Percentiles rank a stretch among this genome's conserved stretches.
Conservation (phyloP, 139 green algal species). For the Trebouxia sp. region DNA sequence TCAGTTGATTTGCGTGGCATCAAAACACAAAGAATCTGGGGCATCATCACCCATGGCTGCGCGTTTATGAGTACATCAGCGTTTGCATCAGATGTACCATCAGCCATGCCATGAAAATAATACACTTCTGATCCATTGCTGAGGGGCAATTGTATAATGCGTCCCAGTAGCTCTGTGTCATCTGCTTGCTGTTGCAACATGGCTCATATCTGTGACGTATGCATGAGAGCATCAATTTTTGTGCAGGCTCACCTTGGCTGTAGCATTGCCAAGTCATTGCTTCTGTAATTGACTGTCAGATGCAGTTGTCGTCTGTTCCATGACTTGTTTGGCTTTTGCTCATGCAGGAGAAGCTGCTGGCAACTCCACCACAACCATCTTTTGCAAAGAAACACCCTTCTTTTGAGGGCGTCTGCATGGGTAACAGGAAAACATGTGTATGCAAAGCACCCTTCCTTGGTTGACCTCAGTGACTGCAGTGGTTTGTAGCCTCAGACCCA, state of each 20-base stretch:
- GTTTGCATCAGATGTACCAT: no score
- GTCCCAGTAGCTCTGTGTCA: neutral
- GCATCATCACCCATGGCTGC: no score
- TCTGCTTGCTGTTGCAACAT: neutral
- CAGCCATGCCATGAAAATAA: no score
- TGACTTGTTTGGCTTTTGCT: neutral
- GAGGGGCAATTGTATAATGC: no score
- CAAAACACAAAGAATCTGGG: no score
- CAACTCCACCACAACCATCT: constrained; percentile 47
- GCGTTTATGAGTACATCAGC: no score
- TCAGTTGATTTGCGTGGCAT: neutral
- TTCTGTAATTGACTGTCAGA: no score
- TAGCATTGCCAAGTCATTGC: no score
- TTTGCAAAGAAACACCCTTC: constrained; percentile 78
- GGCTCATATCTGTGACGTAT: neutral
- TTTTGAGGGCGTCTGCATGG: constrained; percentile 93
- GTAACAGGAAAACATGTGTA: constrained; percentile 82
- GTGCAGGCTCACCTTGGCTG: no score
- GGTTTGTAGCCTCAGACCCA: no score
- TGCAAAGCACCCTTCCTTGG: constrained; percentile 86
- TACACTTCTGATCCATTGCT: no score
- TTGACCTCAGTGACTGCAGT: constrained; percentile 38
- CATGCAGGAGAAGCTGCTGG: constrained; percentile 65
- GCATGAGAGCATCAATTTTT: no score
- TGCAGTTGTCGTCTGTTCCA: neutral